Evolutionary conservation across 139 green algal genomes (phyloP), one percentile per base, ranked within the genome.

Genomic region (Haematococcus lacustris): DNA sequence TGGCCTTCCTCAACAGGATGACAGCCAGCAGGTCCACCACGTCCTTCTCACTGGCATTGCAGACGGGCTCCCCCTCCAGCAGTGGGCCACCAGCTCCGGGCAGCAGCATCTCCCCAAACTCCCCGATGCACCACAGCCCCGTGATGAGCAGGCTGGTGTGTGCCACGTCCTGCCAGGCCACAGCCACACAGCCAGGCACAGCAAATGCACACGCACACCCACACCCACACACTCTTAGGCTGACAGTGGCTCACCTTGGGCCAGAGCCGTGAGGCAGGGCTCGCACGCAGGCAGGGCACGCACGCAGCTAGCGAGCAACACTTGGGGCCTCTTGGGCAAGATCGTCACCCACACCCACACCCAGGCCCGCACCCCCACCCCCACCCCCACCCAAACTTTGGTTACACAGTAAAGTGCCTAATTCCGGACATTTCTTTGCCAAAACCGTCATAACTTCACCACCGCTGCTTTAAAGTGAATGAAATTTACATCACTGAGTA

Each of bases 31-130:
- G 30, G 41, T 72, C 67, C n/a, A 72, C 67, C 2, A 72, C 33
- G 26, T 72, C 67, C 67, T 72, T 72, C 9, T 72, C 67, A 17
- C 30, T 43, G 43, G 32, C 41, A 2, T 32, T 63, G 30, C 63
- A 40, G 3, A 79, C 34, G 43, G 81, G 41, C 78, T 97, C 90
- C 9, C 79, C 90, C 59, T 91, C 81, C 73, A 94, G 81, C 77
- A 91, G 73, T n/a, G 73, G 63, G 3, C 69, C 73, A 39, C 40
- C 78, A 62, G 66, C n/a, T 57, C 70, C 74, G 7, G 79, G 50
- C 51, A 92, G 65, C 73, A 98, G 86, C 83, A 93, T 85, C 73
- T 98, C 93, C 0, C 92, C 92, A 83, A 91, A 98, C 84, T 93
- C 94, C 62, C 94, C 94, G 3, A 97, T 71, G 65, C 75, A 88